A percentile compares a stretch with the other conserved stretches of the same genome.
These are phyloP conservation scores for Megacollybia marginata DNA, from an alignment of 768 basidiomycete species.

Conservation along the genomic window DNA sequence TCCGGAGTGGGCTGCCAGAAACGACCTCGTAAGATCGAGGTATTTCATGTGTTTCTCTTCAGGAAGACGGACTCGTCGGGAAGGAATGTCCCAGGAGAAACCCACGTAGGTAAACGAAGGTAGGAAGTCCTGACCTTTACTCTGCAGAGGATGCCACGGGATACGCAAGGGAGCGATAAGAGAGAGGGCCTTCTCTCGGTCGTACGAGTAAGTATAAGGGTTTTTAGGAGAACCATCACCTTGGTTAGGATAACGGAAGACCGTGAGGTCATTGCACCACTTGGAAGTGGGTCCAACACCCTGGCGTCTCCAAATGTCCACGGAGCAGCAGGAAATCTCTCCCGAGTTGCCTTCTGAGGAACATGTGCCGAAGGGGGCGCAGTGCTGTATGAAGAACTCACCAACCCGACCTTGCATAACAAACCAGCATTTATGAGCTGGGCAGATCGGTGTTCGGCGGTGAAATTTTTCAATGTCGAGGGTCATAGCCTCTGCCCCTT, in stretches of 20 bases:
- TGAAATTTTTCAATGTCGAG: constrained; percentile 15
- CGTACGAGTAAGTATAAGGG: background rate
- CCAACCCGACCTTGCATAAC: too few relatives aligned
- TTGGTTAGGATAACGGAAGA: constrained; percentile 1
- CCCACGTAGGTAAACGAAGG: constrained; percentile 15
- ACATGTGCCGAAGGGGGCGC: too few relatives aligned
- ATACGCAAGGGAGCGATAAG: background rate
- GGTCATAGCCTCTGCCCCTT: constrained; percentile 15
- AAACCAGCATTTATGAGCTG: too few relatives aligned
- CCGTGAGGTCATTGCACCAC: constrained; percentile 15
- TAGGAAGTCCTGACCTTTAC: constrained; percentile 17
- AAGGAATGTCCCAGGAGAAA: constrained; percentile 20
- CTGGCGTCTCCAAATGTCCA: constrained; percentile 5
- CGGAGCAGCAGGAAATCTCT: constrained; percentile 6
- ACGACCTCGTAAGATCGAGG: constrained; percentile 18
- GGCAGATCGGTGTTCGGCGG: constrained; percentile 8
- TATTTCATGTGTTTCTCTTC: too few relatives aligned
- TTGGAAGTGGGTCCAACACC: too few relatives aligned
- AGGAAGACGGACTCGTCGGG: constrained; percentile 15
- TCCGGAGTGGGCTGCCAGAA: constrained; percentile 9
- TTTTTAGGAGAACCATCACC: background rate
- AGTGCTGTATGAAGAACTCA: too few relatives aligned
- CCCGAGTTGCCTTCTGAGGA: too few relatives aligned
- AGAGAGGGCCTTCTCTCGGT: background rate
- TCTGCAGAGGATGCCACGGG: constrained; percentile 4